Evolutionary conservation across 768 basidiomycete genomes (phyloP), one percentile per base, ranked within the genome.

Genomic region (Suillus tomentosus): DNA sequence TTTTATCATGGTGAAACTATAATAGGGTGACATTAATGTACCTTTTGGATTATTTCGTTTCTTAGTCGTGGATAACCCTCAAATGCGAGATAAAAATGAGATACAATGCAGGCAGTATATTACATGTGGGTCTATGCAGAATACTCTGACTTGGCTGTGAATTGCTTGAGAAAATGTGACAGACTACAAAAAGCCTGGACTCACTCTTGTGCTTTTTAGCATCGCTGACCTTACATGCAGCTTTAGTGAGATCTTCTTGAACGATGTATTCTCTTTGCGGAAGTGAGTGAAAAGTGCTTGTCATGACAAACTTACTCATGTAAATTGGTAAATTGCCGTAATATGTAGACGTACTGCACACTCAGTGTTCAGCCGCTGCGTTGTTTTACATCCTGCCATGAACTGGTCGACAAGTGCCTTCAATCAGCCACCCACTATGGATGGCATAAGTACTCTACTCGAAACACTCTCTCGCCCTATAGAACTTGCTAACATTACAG

Each of bases 191-290:
- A 7, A 37, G 1, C 27, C 31, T 19, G n/a, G 15, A 81, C 92
- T 79, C 72, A 93, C 93, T 93, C 81, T 98, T 96, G 71, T 97
- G 96, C 77, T 98, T 98, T 88, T 98, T 98, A 17, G 95, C 93
- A 71, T 99, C 96, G 48, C 89, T 87, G 22, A 99, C 89, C 75
- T 99, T 99, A 68, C 97, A 84, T 47, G 93, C 94, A 19, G 96
- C 96, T 80, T 99, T 99, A 65, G 91, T 94, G 62, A 97, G 81
- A 78, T 99, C 96, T 72, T 99, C 96, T 76, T 99, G 96, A 60
- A 86, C 89, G 62, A 96, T 81, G 68, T 94, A 95, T 72, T 96
- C 95, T 66, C 95, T 91, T 68, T 22, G 62, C 5, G 10, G 42
- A 42, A 47, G 70, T 47, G 34, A 62, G 55, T 43, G 36, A 50